Conservation (phyloP, 225 moss, liverwort and hornwort genomes). For the Marchantia paleacea region DNA sequence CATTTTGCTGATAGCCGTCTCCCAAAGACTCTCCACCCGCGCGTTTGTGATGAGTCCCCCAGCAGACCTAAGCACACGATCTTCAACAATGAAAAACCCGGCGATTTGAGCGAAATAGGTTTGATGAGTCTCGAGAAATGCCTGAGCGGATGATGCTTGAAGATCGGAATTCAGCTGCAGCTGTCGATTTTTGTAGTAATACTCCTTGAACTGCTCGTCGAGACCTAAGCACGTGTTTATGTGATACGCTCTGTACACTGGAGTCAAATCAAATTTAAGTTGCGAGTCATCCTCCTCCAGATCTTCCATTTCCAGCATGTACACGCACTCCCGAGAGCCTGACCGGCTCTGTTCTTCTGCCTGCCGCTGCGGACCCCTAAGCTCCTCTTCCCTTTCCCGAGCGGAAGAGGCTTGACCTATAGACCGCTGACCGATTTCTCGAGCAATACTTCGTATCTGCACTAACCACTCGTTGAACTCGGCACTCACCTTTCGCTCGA, state of each 20-base stretch:
- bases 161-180: constrained; percentile 89
- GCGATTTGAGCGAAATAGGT: constrained; percentile 89
- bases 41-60: constrained; percentile 78
- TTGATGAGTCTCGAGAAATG: constrained; percentile 89
- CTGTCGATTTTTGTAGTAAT: constrained; percentile 93
- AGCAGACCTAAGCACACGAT: constrained; percentile 92
- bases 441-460: constrained; percentile 78
- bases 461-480: constrained; percentile 98
- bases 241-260: constrained; percentile 86
- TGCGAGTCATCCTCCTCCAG: constrained; percentile 84
- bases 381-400: constrained; percentile 81
- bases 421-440: constrained; percentile 85
- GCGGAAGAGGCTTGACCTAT: constrained; percentile 91
- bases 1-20: constrained; percentile 89
- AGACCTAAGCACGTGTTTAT: constrained; percentile 89
- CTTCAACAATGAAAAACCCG: constrained; percentile 96
- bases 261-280: constrained; percentile 92
- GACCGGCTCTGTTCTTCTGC: constrained; percentile 96
- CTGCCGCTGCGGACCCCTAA: constrained; percentile 80
- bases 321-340: constrained; percentile 78
- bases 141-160: constrained; percentile 75
- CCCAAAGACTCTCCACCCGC: constrained; percentile 90
- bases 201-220: constrained; percentile 92
- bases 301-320: constrained; percentile 94
- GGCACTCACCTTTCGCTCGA: constrained; percentile 86